Conservation (phyloP, 2,329 filamentous ascomycete genomes). For the Ascochyta rabiei region DNA sequence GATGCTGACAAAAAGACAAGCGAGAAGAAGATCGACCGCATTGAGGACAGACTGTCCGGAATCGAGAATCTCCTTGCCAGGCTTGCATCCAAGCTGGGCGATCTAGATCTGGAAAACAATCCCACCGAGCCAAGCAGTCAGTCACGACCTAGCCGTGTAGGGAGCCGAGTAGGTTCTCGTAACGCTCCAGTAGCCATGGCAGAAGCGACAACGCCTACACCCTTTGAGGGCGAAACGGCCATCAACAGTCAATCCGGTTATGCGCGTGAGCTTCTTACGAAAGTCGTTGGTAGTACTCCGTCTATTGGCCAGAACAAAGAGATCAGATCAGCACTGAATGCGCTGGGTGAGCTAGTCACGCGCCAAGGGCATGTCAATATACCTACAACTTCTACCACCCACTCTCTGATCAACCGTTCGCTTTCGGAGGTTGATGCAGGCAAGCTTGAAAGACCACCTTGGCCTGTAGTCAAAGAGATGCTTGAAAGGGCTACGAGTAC, state of each 20-base stretch:
- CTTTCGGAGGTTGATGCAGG: constrained; percentile 33
- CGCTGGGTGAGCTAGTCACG: constrained; percentile 42
- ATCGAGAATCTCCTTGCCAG: constrained; percentile 54
- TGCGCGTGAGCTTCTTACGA: constrained; percentile 52
- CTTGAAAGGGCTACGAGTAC: constrained; percentile 9
- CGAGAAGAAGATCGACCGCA: constrained; percentile 60
- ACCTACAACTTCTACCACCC: constrained; percentile 14
- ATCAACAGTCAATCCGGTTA: constrained; percentile 57
- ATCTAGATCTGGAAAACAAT: constrained; percentile 33
- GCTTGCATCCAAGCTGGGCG: constrained; percentile 40
- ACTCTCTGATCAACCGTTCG: constrained; percentile 30
- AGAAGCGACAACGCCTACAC: constrained; percentile 31
- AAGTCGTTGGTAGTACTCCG: constrained; percentile 46
- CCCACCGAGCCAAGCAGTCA: constrained; percentile 32
- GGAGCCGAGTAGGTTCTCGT: constrained; percentile 15
- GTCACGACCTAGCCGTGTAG: constrained; percentile 28
- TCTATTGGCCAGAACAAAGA: constrained; percentile 44
- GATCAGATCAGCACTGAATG: constrained; percentile 40
- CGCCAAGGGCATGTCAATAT: constrained; percentile 29
- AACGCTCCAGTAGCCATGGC: constrained; percentile 29
- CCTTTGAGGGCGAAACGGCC: constrained; percentile 59
- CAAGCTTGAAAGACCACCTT: constrained; percentile 41
- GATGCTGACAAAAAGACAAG: constrained; percentile 36
- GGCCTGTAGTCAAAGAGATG: constrained; percentile 31
- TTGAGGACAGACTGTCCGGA: constrained; percentile 57